These are phyloP conservation scores for Salix dunnii DNA, from an alignment of 345 rosid genomes.

Conservation along the genomic window DNA sequence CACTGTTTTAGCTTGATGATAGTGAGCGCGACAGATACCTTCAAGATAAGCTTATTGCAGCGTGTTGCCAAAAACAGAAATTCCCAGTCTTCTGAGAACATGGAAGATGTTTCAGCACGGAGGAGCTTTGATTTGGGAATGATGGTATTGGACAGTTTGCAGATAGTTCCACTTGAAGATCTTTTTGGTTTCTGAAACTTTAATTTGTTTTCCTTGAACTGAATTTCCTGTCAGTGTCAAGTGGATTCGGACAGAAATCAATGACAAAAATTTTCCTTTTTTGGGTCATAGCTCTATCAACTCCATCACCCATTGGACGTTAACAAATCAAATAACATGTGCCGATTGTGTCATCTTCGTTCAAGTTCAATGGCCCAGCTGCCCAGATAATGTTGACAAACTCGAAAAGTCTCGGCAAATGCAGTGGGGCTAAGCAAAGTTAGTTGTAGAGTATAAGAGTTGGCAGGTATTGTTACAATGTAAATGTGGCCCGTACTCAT, in stretches of 20 bases:
- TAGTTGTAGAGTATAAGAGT: no score
- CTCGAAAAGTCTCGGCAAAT: not conserved
- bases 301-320: not conserved
- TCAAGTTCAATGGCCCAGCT: not conserved
- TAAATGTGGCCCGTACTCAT: no score
- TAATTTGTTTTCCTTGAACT: slow-evolving; percentile 10
- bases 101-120: not conserved
- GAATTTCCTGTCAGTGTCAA: slow-evolving; percentile 20
- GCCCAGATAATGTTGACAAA: not conserved
- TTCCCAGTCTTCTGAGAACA: not conserved
- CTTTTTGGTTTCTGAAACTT: not conserved
- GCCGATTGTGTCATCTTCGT: not conserved
- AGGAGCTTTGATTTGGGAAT: not conserved
- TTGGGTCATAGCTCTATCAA: no score
- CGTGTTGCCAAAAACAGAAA: not conserved
- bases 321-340: not conserved
- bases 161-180: not conserved
- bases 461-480: no score
- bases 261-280: not conserved
- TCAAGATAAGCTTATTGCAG: slow-evolving; percentile 10
- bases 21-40: slow-evolving; percentile 5
- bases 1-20: slow-evolving; percentile 8
- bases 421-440: not conserved
- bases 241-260: slow-evolving; percentile 20
- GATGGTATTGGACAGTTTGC: not conserved